Conservation (phyloP, 176 grass and related monocot species). For the Pontederia crassipes region DNA sequence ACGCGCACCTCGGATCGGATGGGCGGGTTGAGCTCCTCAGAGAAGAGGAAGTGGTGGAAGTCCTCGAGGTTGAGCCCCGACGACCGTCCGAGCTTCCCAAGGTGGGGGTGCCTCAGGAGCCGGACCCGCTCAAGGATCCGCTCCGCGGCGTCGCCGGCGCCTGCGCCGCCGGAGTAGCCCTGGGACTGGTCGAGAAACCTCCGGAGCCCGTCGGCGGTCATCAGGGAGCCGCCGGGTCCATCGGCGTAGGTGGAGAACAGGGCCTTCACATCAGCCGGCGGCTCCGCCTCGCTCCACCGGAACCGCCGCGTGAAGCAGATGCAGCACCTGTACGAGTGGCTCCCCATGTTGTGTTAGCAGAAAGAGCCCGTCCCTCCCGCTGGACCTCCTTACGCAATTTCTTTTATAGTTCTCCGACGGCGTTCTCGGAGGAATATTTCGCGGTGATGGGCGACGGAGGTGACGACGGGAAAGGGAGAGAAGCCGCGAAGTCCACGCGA, state of each 20-base stretch:
- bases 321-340: constrained; percentile 52
- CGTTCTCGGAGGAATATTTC: too few relatives aligned
- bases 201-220: constrained; percentile 3
- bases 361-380: too few relatives aligned
- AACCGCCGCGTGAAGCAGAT: constrained; percentile 81
- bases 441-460: too few relatives aligned
- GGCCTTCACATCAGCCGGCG: constrained; percentile 1
- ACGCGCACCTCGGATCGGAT: constrained; percentile 2
- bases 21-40: constrained; percentile 9
- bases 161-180: neutral
- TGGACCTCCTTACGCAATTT: too few relatives aligned
- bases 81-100: neutral
- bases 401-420: too few relatives aligned
- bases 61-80: neutral
- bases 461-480: too few relatives aligned
- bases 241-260: constrained; percentile 1
- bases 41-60: constrained; percentile 15
- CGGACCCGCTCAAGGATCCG: constrained; percentile 1
- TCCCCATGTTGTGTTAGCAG: constrained; percentile 21
- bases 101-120: neutral
- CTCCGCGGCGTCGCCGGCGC: neutral
- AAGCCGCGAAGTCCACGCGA: too few relatives aligned
- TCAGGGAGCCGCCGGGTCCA: neutral
- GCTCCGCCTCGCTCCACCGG: constrained; percentile 32
- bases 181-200: constrained; percentile 9